Base-by-base conservation (phyloP, 345 rosid species). In the Bretschneidera sinensis region DNA sequence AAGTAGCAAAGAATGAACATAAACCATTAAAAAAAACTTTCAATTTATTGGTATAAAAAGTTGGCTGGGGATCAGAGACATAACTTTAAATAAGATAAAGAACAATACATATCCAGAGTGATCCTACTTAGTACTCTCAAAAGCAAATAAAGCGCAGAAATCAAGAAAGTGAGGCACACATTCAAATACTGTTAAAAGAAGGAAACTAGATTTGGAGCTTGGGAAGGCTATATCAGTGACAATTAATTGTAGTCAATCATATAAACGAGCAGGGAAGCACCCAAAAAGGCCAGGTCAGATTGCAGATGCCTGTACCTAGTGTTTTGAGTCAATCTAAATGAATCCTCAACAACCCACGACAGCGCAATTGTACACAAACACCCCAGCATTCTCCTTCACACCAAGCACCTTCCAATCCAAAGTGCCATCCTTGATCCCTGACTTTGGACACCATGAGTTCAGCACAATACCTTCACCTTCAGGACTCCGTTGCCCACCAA, bases 301-400 rank as follows among this genome's bases (percentile, higher is more conserved):
- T 69, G 74, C 59, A 28, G 71, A 43, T 58, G 60, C 71, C 70
- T 49, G 62, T 21, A 39, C 35, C 53, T 63, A 49, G 39, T 24
- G 17, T 57, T n/a, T n/a, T n/a, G n/a, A 59, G 77, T 69, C 66
- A 59, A 72, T 59, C 66, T 72, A 69, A 73, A 62, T 39, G 67
- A 71, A 77, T 23, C 59, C 63, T 83, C 70, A 88, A 60, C 92
- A 84, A 56, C 88, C 92, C 90, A 85, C 78, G 23, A 88, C 86
- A 4, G 90, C 96, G 69, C 96, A 88, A 79, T 88, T 88, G 81
- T 77, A 86, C 60, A 88, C 90, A 60, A 88, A 88, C 23, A 86
- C 96, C 49, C 96, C 92, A 24, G 67, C 86, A 60, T 81, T 79
- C 69, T 88, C 88, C 74, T 82, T 85, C 59, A 74, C 85, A 7